Base-by-base conservation (phyloP, 352 stramenopile genomes). In the Blastocystis sp. region DNA sequence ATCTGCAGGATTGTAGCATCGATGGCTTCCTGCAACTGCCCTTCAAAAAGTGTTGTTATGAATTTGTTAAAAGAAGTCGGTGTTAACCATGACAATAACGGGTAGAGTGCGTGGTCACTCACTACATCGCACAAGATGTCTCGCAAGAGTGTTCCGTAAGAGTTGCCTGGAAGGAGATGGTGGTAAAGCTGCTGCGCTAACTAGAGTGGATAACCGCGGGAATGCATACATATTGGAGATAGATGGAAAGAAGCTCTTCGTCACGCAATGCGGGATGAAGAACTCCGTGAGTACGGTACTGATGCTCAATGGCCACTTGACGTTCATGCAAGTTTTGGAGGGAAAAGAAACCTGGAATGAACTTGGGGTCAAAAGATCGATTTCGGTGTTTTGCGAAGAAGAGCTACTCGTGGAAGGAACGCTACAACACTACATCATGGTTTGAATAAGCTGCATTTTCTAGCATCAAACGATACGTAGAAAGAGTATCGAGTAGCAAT, bases 361-460 rank as follows among this genome's bases (percentile, higher is more conserved):
- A 84, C 26, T 84, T 84, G 54, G 73, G 73, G 56, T 68, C 26
- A 43, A 66, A 84, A 15, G 73, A 84, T 37, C 73, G 73, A 13
- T 84, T 61, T 23, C 41, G 23, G 29, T 39, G 29, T 47, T 61
- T 39, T 18, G 73, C 73, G 55, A 84, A 84, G 73, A 84, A 84
- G 9, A 84, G 39, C 66, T 77, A 55, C 11, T 37, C 3, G 7
- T 18, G 8, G 23, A 77, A 11, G 11, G 9, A 45, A 77, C 15
- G 11, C 3, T 34, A 0, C 5, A 39, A n/a, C 18, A 39, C 29
- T 20, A 77, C 66, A 45, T 84, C 47, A 43, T 84, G 73, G 56
- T 84, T 66, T 15, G 54, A 50, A 69, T 84, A 84, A 0, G 73
- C 73, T 9, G 73, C 73, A 3, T 84, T 29, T 64, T 84, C 73